Conservation (phyloP, 1,284 basidiomycete species). For the Tausonia pullulans region DNA sequence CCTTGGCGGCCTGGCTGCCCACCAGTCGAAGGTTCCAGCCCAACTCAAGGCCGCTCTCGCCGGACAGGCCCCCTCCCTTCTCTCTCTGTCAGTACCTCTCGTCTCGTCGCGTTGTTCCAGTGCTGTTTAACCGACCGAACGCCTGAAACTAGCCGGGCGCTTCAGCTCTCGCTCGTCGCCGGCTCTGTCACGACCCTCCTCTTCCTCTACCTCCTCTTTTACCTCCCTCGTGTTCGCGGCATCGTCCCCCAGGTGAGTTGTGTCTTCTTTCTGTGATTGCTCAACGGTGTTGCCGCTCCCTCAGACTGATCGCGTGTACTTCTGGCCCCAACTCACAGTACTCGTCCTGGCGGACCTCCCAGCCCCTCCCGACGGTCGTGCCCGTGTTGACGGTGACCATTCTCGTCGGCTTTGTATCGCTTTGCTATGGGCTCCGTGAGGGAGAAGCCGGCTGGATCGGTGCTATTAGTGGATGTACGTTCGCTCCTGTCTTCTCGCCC, state of each 20-base stretch:
- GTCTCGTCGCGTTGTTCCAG: no score
- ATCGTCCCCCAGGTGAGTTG: slow-evolving; percentile 19
- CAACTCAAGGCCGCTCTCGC: no score
- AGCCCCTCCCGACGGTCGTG: slow-evolving; percentile 10
- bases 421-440: slow-evolving; percentile 7
- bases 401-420: slow-evolving; percentile 1
- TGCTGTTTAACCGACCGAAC: no score
- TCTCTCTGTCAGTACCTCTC: no score
- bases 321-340: slow-evolving; percentile 2
- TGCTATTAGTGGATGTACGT: slow-evolving; percentile 12
- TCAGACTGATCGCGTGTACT: not conserved
- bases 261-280: not conserved
- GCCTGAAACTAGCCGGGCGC: not conserved
- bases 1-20: no score
- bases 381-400: slow-evolving; percentile 11
- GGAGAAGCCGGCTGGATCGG: not conserved
- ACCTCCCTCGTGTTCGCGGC: slow-evolving; percentile 21
- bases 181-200: slow-evolving; percentile 16
- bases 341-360: slow-evolving; percentile 9
- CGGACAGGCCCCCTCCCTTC: no score
- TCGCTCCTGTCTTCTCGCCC: not conserved
- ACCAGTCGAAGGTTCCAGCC: no score
- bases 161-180: slow-evolving; percentile 6
- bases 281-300: not conserved
- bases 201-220: slow-evolving; percentile 22